Conservation (phyloP, 768 basidiomycete genomes). For the Sporobolomyces phaffii region DNA sequence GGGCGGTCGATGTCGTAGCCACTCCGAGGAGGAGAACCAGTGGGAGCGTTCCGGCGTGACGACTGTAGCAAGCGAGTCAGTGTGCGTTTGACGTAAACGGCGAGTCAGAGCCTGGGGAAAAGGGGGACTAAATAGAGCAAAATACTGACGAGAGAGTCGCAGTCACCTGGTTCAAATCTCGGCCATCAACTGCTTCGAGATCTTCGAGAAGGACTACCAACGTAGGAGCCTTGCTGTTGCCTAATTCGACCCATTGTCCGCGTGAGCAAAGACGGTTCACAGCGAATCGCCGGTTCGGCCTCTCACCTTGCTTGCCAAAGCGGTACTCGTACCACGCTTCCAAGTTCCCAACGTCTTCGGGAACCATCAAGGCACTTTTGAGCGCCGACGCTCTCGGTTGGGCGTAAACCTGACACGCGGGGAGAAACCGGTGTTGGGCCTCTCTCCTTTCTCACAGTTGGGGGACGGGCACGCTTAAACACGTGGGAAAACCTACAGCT, state of each 20-base stretch:
- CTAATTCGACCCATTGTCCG: not conserved
- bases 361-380: slow-evolving; percentile 17
- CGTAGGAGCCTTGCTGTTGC: slow-evolving; percentile 8
- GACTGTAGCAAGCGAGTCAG: too few relatives aligned
- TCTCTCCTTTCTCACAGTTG: too few relatives aligned
- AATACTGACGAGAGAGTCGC: slow-evolving; percentile 18
- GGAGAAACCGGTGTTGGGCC: not conserved
- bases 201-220: slow-evolving; percentile 33
- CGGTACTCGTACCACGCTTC: slow-evolving; percentile 28
- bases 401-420: not conserved
- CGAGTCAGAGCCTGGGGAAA: too few relatives aligned
- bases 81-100: not conserved
- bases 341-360: slow-evolving; percentile 34
- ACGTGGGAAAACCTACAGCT: not conserved
- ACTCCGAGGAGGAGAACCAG: slow-evolving; percentile 33
- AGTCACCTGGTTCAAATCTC: slow-evolving; percentile 22
- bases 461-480: too few relatives aligned
- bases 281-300: too few relatives aligned
- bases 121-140: too few relatives aligned
- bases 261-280: too few relatives aligned
- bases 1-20: slow-evolving; percentile 19
- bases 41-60: slow-evolving; percentile 3
- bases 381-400: not conserved
- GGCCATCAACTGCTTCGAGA: slow-evolving; percentile 34
- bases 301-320: slow-evolving; percentile 10